Conservation (phyloP, 805 yeast species). For the Ogataea saltuana region DNA sequence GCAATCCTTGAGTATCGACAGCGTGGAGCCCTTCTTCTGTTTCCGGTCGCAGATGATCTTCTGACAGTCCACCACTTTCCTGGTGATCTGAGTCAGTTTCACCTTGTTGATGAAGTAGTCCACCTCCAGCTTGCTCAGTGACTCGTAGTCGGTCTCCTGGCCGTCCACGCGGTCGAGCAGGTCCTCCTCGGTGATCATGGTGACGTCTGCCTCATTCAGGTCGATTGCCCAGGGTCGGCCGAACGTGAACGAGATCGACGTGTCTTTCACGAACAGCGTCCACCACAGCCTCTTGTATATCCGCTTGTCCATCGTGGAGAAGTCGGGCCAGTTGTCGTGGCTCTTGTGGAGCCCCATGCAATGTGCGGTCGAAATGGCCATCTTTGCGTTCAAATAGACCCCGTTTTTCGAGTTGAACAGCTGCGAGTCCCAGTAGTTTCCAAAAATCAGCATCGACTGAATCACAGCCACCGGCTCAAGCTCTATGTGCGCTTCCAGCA, state of each 20-base stretch:
- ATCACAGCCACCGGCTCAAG: conserved; percentile 60
- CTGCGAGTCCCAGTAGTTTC: conserved; percentile 74
- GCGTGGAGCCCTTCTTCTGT: conserved; percentile 27
- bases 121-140: conserved; percentile 39
- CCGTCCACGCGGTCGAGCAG: conserved; percentile 57
- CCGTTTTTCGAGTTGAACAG: conserved; percentile 67
- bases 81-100: conserved; percentile 60
- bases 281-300: conserved; percentile 75
- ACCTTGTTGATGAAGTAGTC: conserved; percentile 23
- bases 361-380: conserved; percentile 70
- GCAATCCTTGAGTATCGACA: conserved; percentile 50
- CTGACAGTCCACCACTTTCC: conserved; percentile 44
- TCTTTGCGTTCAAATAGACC: conserved; percentile 63
- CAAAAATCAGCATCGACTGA: conserved; percentile 62
- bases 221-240: conserved; percentile 74
- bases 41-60: not conserved
- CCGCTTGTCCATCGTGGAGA: conserved; percentile 32
- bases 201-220: conserved; percentile 74
- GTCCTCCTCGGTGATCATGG: conserved; percentile 67
- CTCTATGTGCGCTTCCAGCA: conserved; percentile 71
- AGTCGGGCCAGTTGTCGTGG: conserved; percentile 11
- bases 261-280: conserved; percentile 69
- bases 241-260: conserved; percentile 62
- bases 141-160: conserved; percentile 31
- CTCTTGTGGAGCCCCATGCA: conserved; percentile 74